A percentile compares a stretch with the other conserved stretches of the same genome.
Conservation (phyloP, 148 eudicot species). For the Vaccinium myrtillus region DNA sequence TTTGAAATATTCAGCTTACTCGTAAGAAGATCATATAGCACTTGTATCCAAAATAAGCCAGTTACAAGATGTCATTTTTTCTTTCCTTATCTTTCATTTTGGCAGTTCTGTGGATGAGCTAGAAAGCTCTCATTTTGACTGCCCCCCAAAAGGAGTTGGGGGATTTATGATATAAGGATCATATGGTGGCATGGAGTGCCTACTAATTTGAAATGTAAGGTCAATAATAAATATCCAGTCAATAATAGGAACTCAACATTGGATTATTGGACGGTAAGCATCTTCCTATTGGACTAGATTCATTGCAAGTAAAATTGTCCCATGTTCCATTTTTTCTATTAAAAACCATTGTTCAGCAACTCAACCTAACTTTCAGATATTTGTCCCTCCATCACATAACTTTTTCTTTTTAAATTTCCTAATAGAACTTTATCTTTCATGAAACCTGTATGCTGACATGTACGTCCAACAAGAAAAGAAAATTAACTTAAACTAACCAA, state of each 20-base stretch:
- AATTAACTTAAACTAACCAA: neutral
- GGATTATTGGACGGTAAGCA: neutral
- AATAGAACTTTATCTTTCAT: neutral
- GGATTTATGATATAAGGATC: too few relatives aligned
- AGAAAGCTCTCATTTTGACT: neutral
- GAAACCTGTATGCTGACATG: neutral
- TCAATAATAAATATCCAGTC: too few relatives aligned
- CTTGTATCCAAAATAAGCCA: neutral
- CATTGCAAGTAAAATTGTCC: neutral
- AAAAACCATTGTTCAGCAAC: neutral
- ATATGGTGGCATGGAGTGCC: too few relatives aligned
- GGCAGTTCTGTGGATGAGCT: neutral
- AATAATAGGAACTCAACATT: too few relatives aligned
- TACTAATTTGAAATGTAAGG: too few relatives aligned
- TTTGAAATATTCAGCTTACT: neutral
- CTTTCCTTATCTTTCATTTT: neutral
- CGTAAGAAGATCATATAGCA: neutral
- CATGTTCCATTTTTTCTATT: neutral
- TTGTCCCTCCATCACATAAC: neutral
- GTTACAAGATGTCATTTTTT: neutral
- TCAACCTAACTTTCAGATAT: neutral
- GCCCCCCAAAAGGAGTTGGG: too few relatives aligned
- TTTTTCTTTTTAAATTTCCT: neutral
- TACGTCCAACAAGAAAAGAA: neutral
- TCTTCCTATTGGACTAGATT: neutral